These are phyloP conservation scores for Ilex aquifolium DNA, from an alignment of 257 asterid species.

Conservation along the genomic window DNA sequence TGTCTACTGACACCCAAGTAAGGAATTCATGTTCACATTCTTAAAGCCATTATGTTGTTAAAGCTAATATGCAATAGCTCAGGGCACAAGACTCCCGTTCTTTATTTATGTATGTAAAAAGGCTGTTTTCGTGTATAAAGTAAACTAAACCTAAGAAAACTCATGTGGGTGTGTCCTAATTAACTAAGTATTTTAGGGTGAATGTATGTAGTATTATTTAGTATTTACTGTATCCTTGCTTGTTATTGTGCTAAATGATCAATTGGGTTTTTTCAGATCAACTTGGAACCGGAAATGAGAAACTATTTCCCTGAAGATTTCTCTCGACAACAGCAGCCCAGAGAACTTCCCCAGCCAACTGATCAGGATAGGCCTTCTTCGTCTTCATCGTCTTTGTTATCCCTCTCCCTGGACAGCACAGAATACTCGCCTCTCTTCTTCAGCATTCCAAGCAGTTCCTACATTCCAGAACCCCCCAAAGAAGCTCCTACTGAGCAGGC, in stretches of 20 bases:
- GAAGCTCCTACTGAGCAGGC: conserved; percentile 6
- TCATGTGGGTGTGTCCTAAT: too few relatives aligned
- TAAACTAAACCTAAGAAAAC: too few relatives aligned
- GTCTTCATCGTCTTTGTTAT: conserved; percentile 60
- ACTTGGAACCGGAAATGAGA: conserved; percentile 46
- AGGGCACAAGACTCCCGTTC: too few relatives aligned
- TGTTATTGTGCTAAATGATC: too few relatives aligned
- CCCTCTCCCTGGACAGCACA: conserved; percentile 62
- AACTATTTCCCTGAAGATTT: conserved; percentile 33
- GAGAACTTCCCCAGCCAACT: conserved; percentile 7
- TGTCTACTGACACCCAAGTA: conserved; percentile 43
- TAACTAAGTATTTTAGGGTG: too few relatives aligned
- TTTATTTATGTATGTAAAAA: too few relatives aligned
- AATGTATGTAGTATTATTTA: too few relatives aligned
- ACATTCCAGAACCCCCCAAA: conserved; percentile 18
- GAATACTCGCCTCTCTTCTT: conserved; percentile 42
- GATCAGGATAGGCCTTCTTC: conserved; percentile 46
- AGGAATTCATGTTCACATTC: not conserved
- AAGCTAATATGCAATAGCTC: too few relatives aligned
- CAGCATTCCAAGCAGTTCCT: conserved; percentile 24
- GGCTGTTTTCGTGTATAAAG: too few relatives aligned
- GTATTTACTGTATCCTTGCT: too few relatives aligned
- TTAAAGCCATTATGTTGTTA: too few relatives aligned
- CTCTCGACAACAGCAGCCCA: conserved; percentile 15
- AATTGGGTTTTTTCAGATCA: conserved; percentile 43